Conservation (phyloP, 1,139 yeast genomes). For the Sugiyamaella paludigena region DNA sequence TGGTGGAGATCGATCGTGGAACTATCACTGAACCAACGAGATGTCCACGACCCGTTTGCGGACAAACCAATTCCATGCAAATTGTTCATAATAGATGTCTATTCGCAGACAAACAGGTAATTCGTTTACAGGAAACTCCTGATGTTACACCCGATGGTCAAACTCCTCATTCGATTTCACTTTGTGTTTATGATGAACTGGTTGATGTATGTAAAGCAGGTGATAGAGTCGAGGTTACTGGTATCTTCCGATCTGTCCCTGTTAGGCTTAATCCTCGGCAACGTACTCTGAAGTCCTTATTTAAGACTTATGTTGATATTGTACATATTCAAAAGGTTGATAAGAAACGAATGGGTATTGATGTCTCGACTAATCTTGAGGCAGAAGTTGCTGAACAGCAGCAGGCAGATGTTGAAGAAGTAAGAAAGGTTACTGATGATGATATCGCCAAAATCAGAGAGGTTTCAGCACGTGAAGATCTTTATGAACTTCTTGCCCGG, state of each 20-base stretch:
- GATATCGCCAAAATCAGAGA: conserved; percentile 65
- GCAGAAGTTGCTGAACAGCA: conserved; percentile 28
- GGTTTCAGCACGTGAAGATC: conserved; percentile 65
- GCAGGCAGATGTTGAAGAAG: conserved; percentile 64
- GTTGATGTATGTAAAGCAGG: conserved; percentile 97
- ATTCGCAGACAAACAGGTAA: conserved; percentile 92
- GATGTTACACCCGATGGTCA: conserved; percentile 99
- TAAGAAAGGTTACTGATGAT: conserved; percentile 61
- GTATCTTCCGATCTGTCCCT: conserved; percentile 90
- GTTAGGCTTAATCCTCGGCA: conserved; percentile 84
- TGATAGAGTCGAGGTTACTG: conserved; percentile 93
- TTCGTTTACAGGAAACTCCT: conserved; percentile 94
- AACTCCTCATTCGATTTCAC: conserved; percentile 93
- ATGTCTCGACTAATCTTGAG: conserved; percentile 54
- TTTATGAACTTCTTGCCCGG: conserved; percentile 84
- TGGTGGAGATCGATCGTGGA: conserved; percentile 92
- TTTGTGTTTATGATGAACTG: conserved; percentile 92
- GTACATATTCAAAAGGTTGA: conserved; percentile 89
- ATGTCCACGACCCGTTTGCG: conserved; percentile 88
- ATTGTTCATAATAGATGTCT: conserved; percentile 87
- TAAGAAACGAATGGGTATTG: conserved; percentile 76
- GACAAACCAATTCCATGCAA: conserved; percentile 84
- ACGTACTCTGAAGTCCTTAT: conserved; percentile 76
- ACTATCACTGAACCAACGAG: conserved; percentile 88
- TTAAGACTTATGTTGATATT: conserved; percentile 91